Percentiles rank a stretch among this genome's conserved stretches.
These are phyloP conservation scores for Bruguiera sexangula DNA, from an alignment of 345 rosid species.

Conservation along the genomic window DNA sequence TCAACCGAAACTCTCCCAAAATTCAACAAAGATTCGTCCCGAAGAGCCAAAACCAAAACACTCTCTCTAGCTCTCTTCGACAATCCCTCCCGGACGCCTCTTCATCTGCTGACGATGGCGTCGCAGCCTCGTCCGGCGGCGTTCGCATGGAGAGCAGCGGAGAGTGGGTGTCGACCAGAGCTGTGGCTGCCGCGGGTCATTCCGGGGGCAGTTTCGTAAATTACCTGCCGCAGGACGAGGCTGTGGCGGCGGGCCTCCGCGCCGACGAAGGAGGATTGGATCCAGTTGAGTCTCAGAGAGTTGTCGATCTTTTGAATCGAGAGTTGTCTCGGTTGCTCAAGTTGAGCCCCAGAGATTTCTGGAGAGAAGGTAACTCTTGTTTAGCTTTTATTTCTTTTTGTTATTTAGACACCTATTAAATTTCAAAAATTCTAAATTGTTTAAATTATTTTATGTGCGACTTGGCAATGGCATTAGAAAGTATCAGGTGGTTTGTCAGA, in stretches of 20 bases:
- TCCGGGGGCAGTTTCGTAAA: slow-evolving; percentile 53
- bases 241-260: slow-evolving; percentile 75
- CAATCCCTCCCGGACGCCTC: slow-evolving; percentile 26
- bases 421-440: no score
- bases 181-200: slow-evolving; percentile 24
- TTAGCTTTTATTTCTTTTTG: neutral
- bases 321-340: slow-evolving; percentile 80
- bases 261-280: slow-evolving; percentile 82
- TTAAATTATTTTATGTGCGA: no score
- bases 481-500: neutral
- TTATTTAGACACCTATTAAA: neutral
- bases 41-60: slow-evolving; percentile 32
- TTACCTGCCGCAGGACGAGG: slow-evolving; percentile 96
- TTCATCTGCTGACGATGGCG: slow-evolving; percentile 15
- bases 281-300: slow-evolving; percentile 89
- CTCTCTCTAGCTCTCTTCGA: slow-evolving; percentile 48
- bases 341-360: slow-evolving; percentile 70
- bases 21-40: slow-evolving; percentile 49
- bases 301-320: slow-evolving; percentile 84
- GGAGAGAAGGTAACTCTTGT: slow-evolving; percentile 65
- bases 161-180: slow-evolving; percentile 35
- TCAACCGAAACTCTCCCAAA: slow-evolving; percentile 34
- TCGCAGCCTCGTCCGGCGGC: slow-evolving; percentile 28
- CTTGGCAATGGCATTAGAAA: no score
- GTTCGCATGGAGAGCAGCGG: slow-evolving; percentile 46